Conservation (phyloP, 768 basidiomycete species). For the Suillus clintonianus region DNA sequence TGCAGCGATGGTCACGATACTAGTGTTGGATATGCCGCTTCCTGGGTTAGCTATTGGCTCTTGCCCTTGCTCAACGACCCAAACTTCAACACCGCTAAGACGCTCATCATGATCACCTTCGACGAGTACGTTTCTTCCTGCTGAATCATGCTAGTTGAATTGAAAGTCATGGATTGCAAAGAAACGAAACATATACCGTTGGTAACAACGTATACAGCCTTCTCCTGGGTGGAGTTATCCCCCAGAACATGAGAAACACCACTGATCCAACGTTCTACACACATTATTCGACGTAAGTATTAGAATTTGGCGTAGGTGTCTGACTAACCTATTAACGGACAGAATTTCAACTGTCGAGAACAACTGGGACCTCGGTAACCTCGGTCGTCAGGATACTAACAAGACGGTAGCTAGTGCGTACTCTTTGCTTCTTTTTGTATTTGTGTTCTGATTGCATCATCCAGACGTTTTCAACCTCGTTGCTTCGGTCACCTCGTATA, state of each 20-base stretch:
- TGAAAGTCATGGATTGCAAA: constrained; percentile 1
- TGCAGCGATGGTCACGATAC: constrained; percentile 65
- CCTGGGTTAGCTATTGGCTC: constrained; percentile 54
- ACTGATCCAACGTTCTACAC: constrained; percentile 58
- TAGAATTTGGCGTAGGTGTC: neutral
- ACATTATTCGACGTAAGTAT: constrained; percentile 52
- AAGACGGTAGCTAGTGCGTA: constrained; percentile 30
- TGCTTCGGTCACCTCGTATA: constrained; percentile 47
- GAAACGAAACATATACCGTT: constrained; percentile 31
- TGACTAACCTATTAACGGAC: neutral
- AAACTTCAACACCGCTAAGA: constrained; percentile 54
- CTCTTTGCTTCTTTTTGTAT: neutral
- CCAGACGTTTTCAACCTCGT: constrained; percentile 56
- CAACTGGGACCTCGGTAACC: constrained; percentile 63
- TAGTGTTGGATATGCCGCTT: constrained; percentile 44
- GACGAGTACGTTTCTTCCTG: constrained; percentile 50
- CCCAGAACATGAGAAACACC: constrained; percentile 40
- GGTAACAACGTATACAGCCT: constrained; percentile 52
- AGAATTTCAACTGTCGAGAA: constrained; percentile 54
- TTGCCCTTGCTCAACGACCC: constrained; percentile 49
- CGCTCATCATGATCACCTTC: constrained; percentile 63
- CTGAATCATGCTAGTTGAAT: neutral
- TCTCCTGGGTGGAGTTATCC: constrained; percentile 49
- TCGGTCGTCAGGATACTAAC: constrained; percentile 61
- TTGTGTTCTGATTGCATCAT: neutral